Conservation (phyloP, 2,329 filamentous ascomycete genomes). For the Neonectria punicea region DNA sequence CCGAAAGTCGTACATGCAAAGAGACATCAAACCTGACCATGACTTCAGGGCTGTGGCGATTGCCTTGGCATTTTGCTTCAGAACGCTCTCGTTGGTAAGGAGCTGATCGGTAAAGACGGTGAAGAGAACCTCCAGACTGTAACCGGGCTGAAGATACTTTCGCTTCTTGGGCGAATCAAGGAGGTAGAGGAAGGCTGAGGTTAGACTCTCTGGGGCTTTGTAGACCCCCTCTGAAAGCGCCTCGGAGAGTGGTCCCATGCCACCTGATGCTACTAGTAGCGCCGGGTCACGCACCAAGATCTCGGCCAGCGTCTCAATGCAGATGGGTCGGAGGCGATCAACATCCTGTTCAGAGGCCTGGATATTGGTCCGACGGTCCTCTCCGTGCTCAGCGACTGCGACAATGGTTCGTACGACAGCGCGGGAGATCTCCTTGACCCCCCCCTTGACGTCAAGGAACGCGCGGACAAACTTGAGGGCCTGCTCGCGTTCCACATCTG, state of each 20-base stretch:
- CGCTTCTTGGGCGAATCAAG: constrained; percentile 85
- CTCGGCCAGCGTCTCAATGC: constrained; percentile 91
- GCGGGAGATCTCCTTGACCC: constrained; percentile 86
- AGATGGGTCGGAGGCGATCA: constrained; percentile 89
- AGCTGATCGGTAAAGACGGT: constrained; percentile 91
- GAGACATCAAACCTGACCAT: constrained; percentile 90
- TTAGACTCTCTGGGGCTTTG: constrained; percentile 89
- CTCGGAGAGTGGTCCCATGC: constrained; percentile 88
- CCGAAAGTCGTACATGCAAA: constrained; percentile 89
- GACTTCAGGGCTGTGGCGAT: constrained; percentile 91
- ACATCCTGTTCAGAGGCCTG: constrained; percentile 73
- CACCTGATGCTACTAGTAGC: constrained; percentile 83
- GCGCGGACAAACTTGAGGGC: constrained; percentile 95
- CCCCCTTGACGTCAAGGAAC: constrained; percentile 95
- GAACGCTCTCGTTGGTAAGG: constrained; percentile 64
- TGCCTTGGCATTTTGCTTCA: constrained; percentile 92
- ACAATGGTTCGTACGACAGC: constrained; percentile 90
- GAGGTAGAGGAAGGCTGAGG: constrained; percentile 87
- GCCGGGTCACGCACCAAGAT: constrained; percentile 88
- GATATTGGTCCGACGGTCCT: constrained; percentile 88
- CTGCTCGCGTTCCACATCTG: constrained; percentile 96
- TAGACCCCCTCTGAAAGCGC: constrained; percentile 91
- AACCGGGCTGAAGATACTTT: constrained; percentile 85
- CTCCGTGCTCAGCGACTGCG: constrained; percentile 87
- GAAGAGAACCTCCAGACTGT: constrained; percentile 89